Conservation (phyloP, 2,329 filamentous ascomycete species). For the Ascochyta viciae-villosae region DNA sequence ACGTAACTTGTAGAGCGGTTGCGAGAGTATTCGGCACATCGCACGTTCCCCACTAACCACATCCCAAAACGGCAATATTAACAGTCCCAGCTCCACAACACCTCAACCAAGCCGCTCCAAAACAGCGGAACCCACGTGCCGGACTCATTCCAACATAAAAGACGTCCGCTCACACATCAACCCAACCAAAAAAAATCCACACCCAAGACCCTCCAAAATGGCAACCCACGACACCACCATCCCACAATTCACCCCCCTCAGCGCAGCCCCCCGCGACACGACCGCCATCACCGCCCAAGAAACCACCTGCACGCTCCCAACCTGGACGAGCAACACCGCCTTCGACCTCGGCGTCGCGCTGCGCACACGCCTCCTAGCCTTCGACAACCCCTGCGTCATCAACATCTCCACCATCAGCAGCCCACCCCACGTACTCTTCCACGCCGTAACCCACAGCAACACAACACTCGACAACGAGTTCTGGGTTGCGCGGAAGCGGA, state of each 20-base stretch:
- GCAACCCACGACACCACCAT: constrained; percentile 22
- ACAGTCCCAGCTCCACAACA: constrained; percentile 15
- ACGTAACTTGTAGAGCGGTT: too few species aligned
- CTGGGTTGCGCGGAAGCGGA: constrained; percentile 71
- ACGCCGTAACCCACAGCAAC: constrained; percentile 70
- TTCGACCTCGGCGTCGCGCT: constrained; percentile 69
- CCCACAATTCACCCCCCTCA: constrained; percentile 32
- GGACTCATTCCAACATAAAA: too few species aligned
- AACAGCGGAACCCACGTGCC: constrained; percentile 13
- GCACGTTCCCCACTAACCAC: background rate
- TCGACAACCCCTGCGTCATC: constrained; percentile 64
- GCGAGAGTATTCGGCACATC: background rate
- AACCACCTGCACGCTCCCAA: constrained; percentile 49
- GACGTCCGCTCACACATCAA: too few species aligned
- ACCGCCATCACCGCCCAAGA: constrained; percentile 51
- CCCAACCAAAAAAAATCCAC: too few species aligned
- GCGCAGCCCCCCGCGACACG: constrained; percentile 42
- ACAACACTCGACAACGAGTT: constrained; percentile 73
- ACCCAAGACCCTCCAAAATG: constrained; percentile 13
- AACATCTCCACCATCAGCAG: constrained; percentile 66
- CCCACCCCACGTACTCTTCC: constrained; percentile 69
- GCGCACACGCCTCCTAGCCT: constrained; percentile 63
- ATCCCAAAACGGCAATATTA: constrained; percentile 18
- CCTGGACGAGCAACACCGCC: constrained; percentile 67
- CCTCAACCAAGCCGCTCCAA: background rate